Evolutionary conservation across 495 filamentous ascomycete species (phyloP).

Genomic region (Chaetomium tenue): DNA sequence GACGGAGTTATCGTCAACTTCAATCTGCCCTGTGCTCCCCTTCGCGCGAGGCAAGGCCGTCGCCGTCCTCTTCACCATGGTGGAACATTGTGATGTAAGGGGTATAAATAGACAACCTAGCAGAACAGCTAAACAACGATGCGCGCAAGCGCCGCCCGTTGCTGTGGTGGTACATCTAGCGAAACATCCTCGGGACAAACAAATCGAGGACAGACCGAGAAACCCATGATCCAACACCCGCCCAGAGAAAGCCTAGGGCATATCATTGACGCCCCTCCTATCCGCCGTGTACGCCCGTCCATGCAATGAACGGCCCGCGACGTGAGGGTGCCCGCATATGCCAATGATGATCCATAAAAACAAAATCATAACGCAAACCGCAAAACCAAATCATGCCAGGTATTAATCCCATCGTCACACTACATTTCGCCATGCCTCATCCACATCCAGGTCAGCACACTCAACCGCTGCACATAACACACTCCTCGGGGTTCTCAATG

Average conservation of each 20-base stretch:
- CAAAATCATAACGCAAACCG: constrained; percentile 7
- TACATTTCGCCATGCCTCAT: constrained; percentile 17
- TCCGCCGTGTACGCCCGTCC: constrained; percentile 12
- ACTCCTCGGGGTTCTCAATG: constrained; percentile 88
- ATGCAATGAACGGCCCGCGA: constrained; percentile 3
- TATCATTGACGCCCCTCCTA: not conserved
- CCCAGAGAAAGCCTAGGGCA: constrained; percentile 1
- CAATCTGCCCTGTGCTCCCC: not conserved
- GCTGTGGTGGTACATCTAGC: constrained; percentile 19
- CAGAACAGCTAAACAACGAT: not conserved
- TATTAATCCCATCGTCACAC: constrained; percentile 20
- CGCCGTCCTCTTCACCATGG: not conserved
- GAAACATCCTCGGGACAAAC: not conserved
- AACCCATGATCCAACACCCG: constrained; percentile 17
- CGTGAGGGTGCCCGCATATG: constrained; percentile 12
- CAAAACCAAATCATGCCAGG: constrained; percentile 10
- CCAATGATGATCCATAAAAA: constrained; percentile 6
- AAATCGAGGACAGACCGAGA: not conserved
- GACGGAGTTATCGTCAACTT: not conserved
- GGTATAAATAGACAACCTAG: not conserved
- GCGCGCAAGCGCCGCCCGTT: constrained; percentile 9
- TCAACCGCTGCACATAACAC: constrained; percentile 86
- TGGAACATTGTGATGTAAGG: not conserved
- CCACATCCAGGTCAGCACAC: not conserved
- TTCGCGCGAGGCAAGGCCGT: not conserved